Evolutionary conservation across 495 filamentous ascomycete species (phyloP).

Genomic region (Hyaloscypha finlandica): DNA sequence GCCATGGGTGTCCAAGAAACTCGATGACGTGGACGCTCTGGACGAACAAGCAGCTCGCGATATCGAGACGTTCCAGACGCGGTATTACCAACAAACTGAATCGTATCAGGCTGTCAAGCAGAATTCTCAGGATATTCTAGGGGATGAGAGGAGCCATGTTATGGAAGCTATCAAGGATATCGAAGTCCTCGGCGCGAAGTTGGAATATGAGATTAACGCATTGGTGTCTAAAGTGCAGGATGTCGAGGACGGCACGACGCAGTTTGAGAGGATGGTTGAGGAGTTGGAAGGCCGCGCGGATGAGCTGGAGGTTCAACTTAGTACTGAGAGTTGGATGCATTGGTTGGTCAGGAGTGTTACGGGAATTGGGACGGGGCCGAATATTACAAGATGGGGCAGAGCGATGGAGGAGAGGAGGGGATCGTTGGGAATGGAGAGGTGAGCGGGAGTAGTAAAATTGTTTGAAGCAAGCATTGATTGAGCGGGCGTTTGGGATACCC

Average conservation of each 20-base stretch:
- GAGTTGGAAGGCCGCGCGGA: conserved; percentile 75
- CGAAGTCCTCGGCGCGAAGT: conserved; percentile 79
- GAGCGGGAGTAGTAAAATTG: background rate
- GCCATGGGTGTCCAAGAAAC: conserved; percentile 68
- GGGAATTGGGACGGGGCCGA: conserved; percentile 59
- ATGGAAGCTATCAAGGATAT: conserved; percentile 79
- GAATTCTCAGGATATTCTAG: conserved; percentile 64
- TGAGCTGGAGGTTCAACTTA: conserved; percentile 65
- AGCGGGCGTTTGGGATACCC: conserved; percentile 34
- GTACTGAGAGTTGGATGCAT: conserved; percentile 62
- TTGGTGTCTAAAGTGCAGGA: conserved; percentile 83
- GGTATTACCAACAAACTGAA: conserved; percentile 68
- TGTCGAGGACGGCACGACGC: conserved; percentile 77
- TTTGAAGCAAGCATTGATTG: conserved; percentile 13
- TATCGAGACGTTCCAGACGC: conserved; percentile 63
- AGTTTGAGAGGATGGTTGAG: conserved; percentile 79
- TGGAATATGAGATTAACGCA: conserved; percentile 90
- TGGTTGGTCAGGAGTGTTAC: conserved; percentile 60
- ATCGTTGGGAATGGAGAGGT: background rate
- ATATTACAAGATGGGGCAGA: conserved; percentile 41
- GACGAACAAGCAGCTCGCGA: conserved; percentile 61
- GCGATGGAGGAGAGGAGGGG: background rate
- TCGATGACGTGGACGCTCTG: conserved; percentile 62
- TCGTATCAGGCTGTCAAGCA: conserved; percentile 66
- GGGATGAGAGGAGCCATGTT: conserved; percentile 64